Percentiles rank a stretch among this genome's conserved stretches.
Evolutionary conservation across 2,329 filamentous ascomycete genomes (phyloP).

Genomic region (Diaporthe helianthi): DNA sequence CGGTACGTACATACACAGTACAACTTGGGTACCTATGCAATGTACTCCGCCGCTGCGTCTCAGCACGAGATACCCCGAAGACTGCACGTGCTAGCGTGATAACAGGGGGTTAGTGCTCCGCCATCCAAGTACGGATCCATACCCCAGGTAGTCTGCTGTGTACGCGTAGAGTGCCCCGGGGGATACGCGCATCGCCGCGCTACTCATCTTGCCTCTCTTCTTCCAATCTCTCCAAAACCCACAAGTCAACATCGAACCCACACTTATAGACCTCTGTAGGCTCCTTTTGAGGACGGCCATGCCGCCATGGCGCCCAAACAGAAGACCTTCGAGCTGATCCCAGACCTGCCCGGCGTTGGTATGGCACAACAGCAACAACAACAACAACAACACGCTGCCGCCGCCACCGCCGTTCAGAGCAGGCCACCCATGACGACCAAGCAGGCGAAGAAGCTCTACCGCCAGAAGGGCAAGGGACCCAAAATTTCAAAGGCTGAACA

Average conservation of each 20-base stretch:
- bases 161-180: conserved; percentile 8
- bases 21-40: background rate
- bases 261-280: background rate
- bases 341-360: conserved; percentile 37
- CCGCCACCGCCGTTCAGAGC: conserved; percentile 32
- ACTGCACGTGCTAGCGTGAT: conserved; percentile 20
- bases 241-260: background rate
- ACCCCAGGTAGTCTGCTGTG: no score
- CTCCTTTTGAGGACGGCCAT: background rate
- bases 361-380: conserved; percentile 2
- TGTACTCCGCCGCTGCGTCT: no score
- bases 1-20: no score
- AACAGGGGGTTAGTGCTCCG: background rate
- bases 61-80: background rate
- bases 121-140: background rate
- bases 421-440: conserved; percentile 57
- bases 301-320: conserved; percentile 46
- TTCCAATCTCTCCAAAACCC: background rate
- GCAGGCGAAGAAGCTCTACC: conserved; percentile 55
- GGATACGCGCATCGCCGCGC: background rate
- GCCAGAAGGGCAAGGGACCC: conserved; percentile 48
- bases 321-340: conserved; percentile 41
- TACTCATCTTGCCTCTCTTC: background rate
- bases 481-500: conserved; percentile 53
- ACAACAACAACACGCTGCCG: conserved; percentile 15